Conservation (phyloP, 1,284 basidiomycete genomes). For the Ustilago cynodontis region DNA sequence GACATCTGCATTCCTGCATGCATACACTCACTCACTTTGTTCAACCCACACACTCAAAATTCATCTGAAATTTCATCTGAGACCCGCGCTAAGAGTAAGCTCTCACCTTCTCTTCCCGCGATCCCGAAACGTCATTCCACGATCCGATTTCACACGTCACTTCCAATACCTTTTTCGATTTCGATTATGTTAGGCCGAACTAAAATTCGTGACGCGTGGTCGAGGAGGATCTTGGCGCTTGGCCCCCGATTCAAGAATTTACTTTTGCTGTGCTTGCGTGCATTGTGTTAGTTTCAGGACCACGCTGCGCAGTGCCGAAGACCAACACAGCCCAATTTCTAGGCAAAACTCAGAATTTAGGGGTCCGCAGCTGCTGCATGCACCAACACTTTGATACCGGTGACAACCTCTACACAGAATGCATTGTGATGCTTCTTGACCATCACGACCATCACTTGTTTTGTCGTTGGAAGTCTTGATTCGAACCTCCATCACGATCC, state of each 20-base stretch:
- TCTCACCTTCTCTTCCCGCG: background rate
- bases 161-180: too few species aligned
- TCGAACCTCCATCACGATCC: background rate
- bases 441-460: background rate
- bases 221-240: background rate
- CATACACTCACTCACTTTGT: too few species aligned
- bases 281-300: constrained; percentile 2
- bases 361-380: constrained; percentile 2
- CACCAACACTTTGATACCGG: background rate
- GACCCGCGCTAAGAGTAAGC: background rate
- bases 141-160: constrained; percentile 1
- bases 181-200: background rate
- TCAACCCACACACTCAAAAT: too few species aligned
- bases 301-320: constrained; percentile 2
- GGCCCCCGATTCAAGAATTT: constrained; percentile 6
- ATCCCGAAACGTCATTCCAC: background rate
- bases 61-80: background rate
- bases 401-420: background rate
- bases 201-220: background rate
- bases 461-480: background rate
- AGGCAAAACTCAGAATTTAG: background rate
- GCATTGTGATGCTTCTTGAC: background rate
- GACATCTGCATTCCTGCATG: constrained; percentile 17
- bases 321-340: constrained; percentile 7
- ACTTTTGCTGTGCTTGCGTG: background rate